Base-by-base conservation (phyloP, 2,329 filamentous ascomycete genomes). In the Alternaria sp. region DNA sequence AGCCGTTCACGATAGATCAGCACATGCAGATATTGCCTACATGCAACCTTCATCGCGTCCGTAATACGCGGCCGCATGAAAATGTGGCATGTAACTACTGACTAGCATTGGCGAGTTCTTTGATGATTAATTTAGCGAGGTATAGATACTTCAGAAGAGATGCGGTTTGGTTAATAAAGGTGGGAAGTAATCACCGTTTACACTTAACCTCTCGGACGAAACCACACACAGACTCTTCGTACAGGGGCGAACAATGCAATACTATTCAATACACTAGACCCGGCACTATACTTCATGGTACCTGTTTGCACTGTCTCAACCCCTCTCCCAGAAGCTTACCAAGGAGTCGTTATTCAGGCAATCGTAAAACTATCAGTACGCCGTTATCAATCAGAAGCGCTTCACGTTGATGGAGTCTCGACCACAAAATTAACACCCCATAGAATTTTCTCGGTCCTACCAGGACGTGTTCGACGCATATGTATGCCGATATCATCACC, bases 401-500 rank as follows among this genome's bases (percentile, higher is more conserved):
- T 17, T 17, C 17, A 17, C 17, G 17, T 17, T 17, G 17, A 17
- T 17, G 17, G 17, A 1, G 17, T 14, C 21, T 40, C 17, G 10
- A 23, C 29, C n/a, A 8, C 6, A 9, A 23, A 6, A 24, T 23
- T 46, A 1, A 34, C 13, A 21, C 13, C 13, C 26, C 17, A 11
- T 36, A 54, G 50, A 58, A 23, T 23, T 13, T 48, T 28, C 14
- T 58, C 28, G 17, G 55, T n/a, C 44, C 21, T 8, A 40, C 34
- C 24, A 42, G 42, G 39, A 54, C 37, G 11, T 46, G 54, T 2
- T 31, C 37, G 24, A 56, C 31, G 11, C 33, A 28, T 3, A 51
- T 41, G 17, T 51, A 56, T 9, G 54, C 40, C 6, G 54, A 56
- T 23, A 23, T 51, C 11, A 13, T 51, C 17, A 41, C 28, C n/a